phyloP scores from a whole-genome alignment of 352 stramenopile genomes.

The Globisporangium radiosum region DNA sequence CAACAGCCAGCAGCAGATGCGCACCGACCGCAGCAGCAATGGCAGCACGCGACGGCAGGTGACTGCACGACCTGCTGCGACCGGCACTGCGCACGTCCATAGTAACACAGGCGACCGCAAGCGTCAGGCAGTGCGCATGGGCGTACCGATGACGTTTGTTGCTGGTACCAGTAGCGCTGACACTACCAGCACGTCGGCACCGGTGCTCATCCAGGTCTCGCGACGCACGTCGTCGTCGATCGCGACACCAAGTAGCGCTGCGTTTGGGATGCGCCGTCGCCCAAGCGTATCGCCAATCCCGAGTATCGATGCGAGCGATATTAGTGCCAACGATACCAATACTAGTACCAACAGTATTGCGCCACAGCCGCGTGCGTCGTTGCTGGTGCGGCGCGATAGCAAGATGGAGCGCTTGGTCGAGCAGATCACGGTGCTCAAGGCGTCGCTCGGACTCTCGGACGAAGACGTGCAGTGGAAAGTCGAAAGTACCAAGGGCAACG shows the following conservation, averaged over 20 bases:
- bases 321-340: background rate
- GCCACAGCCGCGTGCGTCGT: slow-evolving; percentile 17
- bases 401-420: slow-evolving; percentile 63
- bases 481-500: slow-evolving; percentile 66
- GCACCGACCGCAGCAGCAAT: no score
- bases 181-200: background rate
- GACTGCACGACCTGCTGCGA: background rate
- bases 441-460: slow-evolving; percentile 59
- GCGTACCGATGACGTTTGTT: background rate
- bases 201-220: slow-evolving; percentile 53
- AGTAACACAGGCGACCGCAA: slow-evolving; percentile 3
- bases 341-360: background rate
- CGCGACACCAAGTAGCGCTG: slow-evolving; percentile 18
- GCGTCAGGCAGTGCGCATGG: slow-evolving; percentile 7
- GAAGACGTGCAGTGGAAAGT: slow-evolving; percentile 79
- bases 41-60: slow-evolving; percentile 3
- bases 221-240: slow-evolving; percentile 50
- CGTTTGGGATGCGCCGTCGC: slow-evolving; percentile 27
- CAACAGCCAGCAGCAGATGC: no score
- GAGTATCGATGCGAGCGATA: background rate
- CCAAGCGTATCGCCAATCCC: slow-evolving; percentile 55
- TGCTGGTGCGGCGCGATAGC: slow-evolving; percentile 34
- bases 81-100: background rate
- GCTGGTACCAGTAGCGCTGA: background rate
- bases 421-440: slow-evolving; percentile 71